Percentiles rank a stretch among this genome's conserved stretches.
phyloP scores from a whole-genome alignment of 495 filamentous ascomycete species.

The Copromyces sp. region DNA sequence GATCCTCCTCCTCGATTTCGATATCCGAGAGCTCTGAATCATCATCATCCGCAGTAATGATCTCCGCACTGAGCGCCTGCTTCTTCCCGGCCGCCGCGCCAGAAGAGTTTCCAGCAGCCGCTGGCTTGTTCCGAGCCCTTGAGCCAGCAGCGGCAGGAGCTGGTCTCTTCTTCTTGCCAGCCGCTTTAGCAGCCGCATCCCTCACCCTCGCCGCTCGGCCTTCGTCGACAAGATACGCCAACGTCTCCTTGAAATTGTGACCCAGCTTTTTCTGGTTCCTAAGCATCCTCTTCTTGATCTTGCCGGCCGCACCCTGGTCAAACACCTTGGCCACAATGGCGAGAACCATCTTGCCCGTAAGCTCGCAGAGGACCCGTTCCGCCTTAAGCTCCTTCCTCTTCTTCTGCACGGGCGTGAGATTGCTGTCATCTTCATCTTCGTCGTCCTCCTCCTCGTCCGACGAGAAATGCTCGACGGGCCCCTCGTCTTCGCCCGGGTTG shows the following conservation, averaged over 20 bases:
- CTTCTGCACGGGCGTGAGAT: slow-evolving; percentile 42
- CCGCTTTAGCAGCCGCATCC: not conserved
- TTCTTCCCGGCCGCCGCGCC: slow-evolving; percentile 11
- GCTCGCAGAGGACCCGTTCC: slow-evolving; percentile 74
- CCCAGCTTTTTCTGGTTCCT: slow-evolving; percentile 61
- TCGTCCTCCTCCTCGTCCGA: slow-evolving; percentile 40
- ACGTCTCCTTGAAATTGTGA: slow-evolving; percentile 63
- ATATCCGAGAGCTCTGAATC: slow-evolving; percentile 39
- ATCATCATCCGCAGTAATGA: slow-evolving; percentile 39
- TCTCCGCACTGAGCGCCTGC: slow-evolving; percentile 35
- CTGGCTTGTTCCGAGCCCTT: slow-evolving; percentile 1
- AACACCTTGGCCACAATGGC: slow-evolving; percentile 63
- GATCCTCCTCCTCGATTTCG: slow-evolving; percentile 39
- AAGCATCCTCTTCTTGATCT: slow-evolving; percentile 51
- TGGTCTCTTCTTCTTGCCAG: slow-evolving; percentile 31
- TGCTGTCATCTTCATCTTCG: slow-evolving; percentile 51
- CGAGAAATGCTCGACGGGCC: slow-evolving; percentile 42
- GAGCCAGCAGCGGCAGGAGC: slow-evolving; percentile 18
- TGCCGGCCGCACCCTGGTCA: slow-evolving; percentile 48
- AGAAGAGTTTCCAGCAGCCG: not conserved
- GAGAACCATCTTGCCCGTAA: slow-evolving; percentile 73
- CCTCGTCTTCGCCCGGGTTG: slow-evolving; percentile 56
- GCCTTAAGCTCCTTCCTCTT: slow-evolving; percentile 54
- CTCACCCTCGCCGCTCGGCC: slow-evolving; percentile 26
- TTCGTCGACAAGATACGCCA: slow-evolving; percentile 60